Conservation (phyloP, 768 basidiomycete species). For the Leccinum boreale region DNA sequence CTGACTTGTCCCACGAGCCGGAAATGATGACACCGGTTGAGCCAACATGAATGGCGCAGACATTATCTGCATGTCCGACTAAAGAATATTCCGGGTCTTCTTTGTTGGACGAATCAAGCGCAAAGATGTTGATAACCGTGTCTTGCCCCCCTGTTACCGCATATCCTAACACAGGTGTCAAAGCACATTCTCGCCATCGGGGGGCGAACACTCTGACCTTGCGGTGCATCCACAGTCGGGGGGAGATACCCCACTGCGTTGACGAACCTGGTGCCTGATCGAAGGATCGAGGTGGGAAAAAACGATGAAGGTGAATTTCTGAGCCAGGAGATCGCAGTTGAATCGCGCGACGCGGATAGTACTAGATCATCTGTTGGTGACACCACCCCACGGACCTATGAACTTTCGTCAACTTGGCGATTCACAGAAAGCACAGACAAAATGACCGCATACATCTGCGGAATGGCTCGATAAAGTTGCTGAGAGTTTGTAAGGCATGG, state of each 20-base stretch:
- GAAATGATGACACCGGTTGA: constrained; percentile 77
- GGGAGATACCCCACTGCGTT: constrained; percentile 79
- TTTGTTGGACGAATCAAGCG: constrained; percentile 48
- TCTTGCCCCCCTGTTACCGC: constrained; percentile 89
- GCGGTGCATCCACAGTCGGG: constrained; percentile 63
- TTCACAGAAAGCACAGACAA: not conserved
- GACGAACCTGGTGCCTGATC: constrained; percentile 70
- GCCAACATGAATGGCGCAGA: constrained; percentile 78
- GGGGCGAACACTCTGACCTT: constrained; percentile 46
- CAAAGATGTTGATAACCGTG: constrained; percentile 80
- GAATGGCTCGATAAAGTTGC: constrained; percentile 68
- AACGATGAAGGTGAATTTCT: constrained; percentile 52
- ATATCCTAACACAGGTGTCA: constrained; percentile 53
- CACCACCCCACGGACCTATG: constrained; percentile 77
- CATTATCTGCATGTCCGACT: constrained; percentile 86
- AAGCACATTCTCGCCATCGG: not conserved
- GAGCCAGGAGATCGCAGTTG: constrained; percentile 86
- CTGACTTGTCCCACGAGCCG: constrained; percentile 96
- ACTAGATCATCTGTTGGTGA: constrained; percentile 75
- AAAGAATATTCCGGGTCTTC: constrained; percentile 80
- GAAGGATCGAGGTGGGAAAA: constrained; percentile 49
- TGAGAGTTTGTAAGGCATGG: constrained; percentile 76
- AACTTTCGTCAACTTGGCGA: constrained; percentile 14
- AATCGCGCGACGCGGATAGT: constrained; percentile 89
- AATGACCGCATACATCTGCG: constrained; percentile 56